Evolutionary conservation across 805 yeast genomes (phyloP), one percentile per base, ranked within the genome.

Genomic region (Hanseniaspora guilliermondii): DNA sequence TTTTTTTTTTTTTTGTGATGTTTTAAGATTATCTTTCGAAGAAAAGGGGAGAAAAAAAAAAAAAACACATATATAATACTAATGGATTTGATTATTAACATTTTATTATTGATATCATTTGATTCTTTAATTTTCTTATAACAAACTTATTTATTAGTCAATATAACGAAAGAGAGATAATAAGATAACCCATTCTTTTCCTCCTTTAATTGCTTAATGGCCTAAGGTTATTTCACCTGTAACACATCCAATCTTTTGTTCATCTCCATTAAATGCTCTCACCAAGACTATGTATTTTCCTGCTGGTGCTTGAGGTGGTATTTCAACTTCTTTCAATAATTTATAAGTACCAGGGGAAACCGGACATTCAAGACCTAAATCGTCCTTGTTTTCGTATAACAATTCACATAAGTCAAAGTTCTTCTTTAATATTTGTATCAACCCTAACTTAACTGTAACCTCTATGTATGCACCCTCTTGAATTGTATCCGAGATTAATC

Each of bases 391-490:
- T 61, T 88, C 83, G 53, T 79, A 78, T 56, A 88, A 74, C 65
- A 87, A 82, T 60, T 88, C 96, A 69, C 98, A 93, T 58, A 93
- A 73, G 67, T 93, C 97, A 66, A 83, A 85, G n/a, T 94, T 86
- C 66, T 88, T 91, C 61, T 87, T 83, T 53, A 93, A 70, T 56
- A 93, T 75, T 61, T 85, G 85, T 69, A 93, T 89, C 70, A 85
- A 89, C 6, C 97, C 98, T 63, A 88, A 84, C 60, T 85, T 77
- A 21, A 93, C 97, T 60, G 87, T 94, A 30, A 93, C 91, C 60
- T 89, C 96, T 49, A 93, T 94, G 63, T 89, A 93, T 0, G 97
- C 86, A 35, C 98, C 98, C 19, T 87, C 91, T 30, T 67, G 78
- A 37, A 93, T 71, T 8, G 72, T 73, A 49, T 74, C 65, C 22